Evolutionary conservation across 192 early-diverging fungal species (phyloP), one percentile per base, ranked within the genome.

Genomic region (Gryganskiella cystojenkinii): DNA sequence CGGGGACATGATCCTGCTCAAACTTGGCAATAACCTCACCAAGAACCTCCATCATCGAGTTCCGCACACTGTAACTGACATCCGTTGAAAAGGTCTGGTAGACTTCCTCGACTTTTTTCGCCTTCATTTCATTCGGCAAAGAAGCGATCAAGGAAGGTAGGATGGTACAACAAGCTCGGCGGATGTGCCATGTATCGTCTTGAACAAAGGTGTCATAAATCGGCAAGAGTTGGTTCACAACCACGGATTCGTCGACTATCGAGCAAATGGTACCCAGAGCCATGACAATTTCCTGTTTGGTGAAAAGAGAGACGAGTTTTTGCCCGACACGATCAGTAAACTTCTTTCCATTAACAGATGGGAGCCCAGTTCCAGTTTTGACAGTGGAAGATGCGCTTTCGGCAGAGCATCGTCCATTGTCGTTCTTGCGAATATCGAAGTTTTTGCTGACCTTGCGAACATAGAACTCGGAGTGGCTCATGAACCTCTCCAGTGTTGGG

Each of bases 131-230:
- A 11, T 50, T 43, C 5, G 86, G 84, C 28, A 89, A 54, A 4
- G 82, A 82, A 17, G 56, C 67, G 50, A 84, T 83, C 33, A 89
- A 64, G 28, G 78, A 63, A 1, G 86, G 81, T 14, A 89, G 56
- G 1, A 84, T 72, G 15, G 83, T 70, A n/a, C 83, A 80, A 42
- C 86, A 87, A 4, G 88, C 84, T 15, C 84, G 76, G 46, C 88
- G 83, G 20, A 87, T 83, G 47, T 89, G 88, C 88, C 88, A 89
- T 40, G 84, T 89, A 4, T 82, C 73, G 55, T 89, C 86, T 27
- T 69, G 78, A 22, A 81, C 75, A 64, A 86, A 84, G 42, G 58
- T 63, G 37, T 80, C 69, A 66, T 87, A 89, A n/a, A 89, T 53
- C 0, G 88, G 88, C 14, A 89, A 51, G 57, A 87, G 64, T 66